Evolutionary conservation across 345 rosid species (phyloP).

Genomic region (Gynandropsis gynandra): DNA sequence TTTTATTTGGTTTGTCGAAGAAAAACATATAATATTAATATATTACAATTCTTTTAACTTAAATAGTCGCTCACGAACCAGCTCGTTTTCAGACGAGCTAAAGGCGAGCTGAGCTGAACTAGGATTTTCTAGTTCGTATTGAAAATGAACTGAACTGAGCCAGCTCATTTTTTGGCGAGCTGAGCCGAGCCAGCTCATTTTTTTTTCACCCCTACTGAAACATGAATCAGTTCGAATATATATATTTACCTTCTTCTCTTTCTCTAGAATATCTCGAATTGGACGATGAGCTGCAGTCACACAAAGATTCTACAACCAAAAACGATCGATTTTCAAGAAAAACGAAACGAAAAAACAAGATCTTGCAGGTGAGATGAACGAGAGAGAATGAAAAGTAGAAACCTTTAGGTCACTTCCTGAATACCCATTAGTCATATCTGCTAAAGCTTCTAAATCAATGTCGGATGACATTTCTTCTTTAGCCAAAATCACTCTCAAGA

Average conservation of each 20-base stretch:
- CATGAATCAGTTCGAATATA: too few species aligned
- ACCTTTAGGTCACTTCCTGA: conserved; percentile 99
- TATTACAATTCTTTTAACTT: too few species aligned
- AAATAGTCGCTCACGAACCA: too few species aligned
- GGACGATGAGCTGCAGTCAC: conserved; percentile 97
- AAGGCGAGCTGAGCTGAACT: too few species aligned
- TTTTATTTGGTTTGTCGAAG: too few species aligned
- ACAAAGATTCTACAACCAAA: conserved; percentile 67
- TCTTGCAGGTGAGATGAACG: background rate
- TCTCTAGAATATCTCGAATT: conserved; percentile 84
- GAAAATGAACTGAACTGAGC: too few species aligned
- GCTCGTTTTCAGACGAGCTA: too few species aligned
- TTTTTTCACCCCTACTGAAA: too few species aligned
- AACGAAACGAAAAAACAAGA: conserved; percentile 10
- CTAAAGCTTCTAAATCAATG: conserved; percentile 75
- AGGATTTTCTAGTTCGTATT: too few species aligned
- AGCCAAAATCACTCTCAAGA: conserved; percentile 72
- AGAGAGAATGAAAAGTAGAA: background rate
- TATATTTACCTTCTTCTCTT: conserved; percentile 75
- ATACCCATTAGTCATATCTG: conserved; percentile 88
- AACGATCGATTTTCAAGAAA: conserved; percentile 5
- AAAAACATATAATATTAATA: too few species aligned
- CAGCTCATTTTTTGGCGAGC: too few species aligned
- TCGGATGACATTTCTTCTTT: conserved; percentile 77
- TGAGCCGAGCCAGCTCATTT: background rate